These are phyloP conservation scores for Colletotrichum sp. DNA, from an alignment of 2,329 filamentous ascomycete species.

Conservation along the genomic window DNA sequence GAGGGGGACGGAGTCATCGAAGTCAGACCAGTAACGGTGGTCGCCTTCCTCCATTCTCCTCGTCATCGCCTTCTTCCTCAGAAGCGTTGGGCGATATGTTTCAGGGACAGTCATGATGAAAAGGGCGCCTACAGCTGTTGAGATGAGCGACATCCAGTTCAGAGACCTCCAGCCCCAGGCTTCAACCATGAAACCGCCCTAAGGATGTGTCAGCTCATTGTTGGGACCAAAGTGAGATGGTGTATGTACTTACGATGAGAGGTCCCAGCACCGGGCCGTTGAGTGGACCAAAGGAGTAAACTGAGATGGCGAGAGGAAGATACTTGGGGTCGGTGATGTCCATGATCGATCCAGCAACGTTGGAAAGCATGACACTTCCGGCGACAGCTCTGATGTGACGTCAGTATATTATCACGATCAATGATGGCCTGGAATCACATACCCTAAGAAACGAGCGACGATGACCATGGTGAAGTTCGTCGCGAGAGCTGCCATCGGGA, in stretches of 20 bases:
- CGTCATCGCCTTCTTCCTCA: conserved; percentile 52
- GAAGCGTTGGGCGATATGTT: conserved; percentile 59
- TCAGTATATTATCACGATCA: neutral
- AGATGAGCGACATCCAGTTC: conserved; percentile 63
- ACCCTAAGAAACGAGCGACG: conserved; percentile 51
- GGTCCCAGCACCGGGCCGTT: conserved; percentile 52
- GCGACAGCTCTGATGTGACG: conserved; percentile 56
- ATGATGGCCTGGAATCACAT: neutral
- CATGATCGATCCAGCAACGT: conserved; percentile 65
- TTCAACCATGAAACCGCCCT: conserved; percentile 61
- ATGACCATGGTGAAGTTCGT: conserved; percentile 62
- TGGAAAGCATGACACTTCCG: conserved; percentile 66
- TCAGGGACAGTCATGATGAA: conserved; percentile 56
- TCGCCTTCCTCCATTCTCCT: conserved; percentile 55
- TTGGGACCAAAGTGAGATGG: rapidly evolving
- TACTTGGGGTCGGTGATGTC: conserved; percentile 66
- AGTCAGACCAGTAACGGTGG: conserved; percentile 58
- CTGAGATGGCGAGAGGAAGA: conserved; percentile 65
- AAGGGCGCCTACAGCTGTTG: conserved; percentile 53
- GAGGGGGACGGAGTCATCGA: conserved; percentile 61
- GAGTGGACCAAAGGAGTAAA: conserved; percentile 68
- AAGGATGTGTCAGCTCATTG: neutral
- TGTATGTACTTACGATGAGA: conserved; percentile 27
- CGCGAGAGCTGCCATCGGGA: conserved; percentile 40
- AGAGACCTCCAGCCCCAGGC: conserved; percentile 68